Percentiles rank a stretch among this genome's conserved stretches.
Evolutionary conservation across 129 eudicot genomes (phyloP).

Genomic region (Erigeron canadensis): DNA sequence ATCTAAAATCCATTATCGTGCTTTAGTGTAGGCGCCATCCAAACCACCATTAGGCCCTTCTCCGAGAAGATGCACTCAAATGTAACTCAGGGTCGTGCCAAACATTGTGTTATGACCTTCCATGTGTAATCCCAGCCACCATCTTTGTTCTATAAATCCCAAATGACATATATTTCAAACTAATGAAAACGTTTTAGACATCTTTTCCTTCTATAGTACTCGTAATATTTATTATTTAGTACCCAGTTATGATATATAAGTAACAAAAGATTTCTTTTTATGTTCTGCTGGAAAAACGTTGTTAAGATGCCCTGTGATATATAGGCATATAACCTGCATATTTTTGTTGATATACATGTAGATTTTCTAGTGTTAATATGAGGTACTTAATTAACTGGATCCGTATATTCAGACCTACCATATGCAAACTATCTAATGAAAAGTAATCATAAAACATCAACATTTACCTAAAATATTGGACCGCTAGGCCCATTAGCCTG

Average conservation of each 20-base stretch:
- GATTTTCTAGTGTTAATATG: neutral
- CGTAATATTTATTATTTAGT: neutral
- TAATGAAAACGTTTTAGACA: too few species aligned
- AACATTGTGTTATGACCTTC: conserved; percentile 47
- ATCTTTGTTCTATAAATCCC: conserved; percentile 34
- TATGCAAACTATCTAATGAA: neutral
- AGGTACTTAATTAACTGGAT: neutral
- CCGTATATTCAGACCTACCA: neutral
- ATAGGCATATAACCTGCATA: conserved; percentile 34
- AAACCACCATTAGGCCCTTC: conserved; percentile 44
- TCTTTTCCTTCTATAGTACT: neutral
- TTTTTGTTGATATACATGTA: neutral
- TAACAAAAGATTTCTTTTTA: conserved; percentile 51
- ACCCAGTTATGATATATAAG: conserved; percentile 38
- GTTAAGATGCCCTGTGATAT: conserved; percentile 66
- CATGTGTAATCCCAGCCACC: conserved; percentile 44
- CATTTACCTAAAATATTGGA: too few species aligned
- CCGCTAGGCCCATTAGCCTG: conserved; percentile 71
- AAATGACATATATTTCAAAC: neutral
- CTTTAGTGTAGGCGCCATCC: conserved; percentile 37
- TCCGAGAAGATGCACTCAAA: conserved; percentile 42
- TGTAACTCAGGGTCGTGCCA: conserved; percentile 42
- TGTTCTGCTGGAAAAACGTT: conserved; percentile 43
- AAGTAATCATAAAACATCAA: too few species aligned
- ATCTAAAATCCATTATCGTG: conserved; percentile 50